phyloP scores from a whole-genome alignment of 2,329 filamentous ascomycete genomes.

The Chaetomium sp. region DNA sequence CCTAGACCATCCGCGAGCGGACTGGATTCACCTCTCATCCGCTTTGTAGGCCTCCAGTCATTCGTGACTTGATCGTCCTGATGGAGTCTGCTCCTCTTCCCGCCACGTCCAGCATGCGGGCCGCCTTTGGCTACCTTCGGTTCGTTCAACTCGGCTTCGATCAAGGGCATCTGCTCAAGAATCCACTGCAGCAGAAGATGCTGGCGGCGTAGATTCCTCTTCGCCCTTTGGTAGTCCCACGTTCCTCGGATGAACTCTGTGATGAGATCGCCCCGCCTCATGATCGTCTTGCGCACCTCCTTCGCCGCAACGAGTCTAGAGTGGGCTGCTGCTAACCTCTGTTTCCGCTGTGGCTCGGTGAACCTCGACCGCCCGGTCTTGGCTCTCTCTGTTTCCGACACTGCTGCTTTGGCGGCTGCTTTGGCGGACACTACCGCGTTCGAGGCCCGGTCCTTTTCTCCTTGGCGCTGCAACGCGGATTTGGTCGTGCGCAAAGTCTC shows the following conservation, averaged over 20 bases:
- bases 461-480: slow-evolving; percentile 10
- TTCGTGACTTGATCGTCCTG: neutral
- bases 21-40: slow-evolving; percentile 2
- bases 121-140: neutral
- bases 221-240: neutral
- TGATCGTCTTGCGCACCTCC: slow-evolving; percentile 15
- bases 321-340: slow-evolving; percentile 15
- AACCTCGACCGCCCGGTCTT: slow-evolving; percentile 9
- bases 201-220: neutral
- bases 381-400: slow-evolving; percentile 6
- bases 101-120: neutral
- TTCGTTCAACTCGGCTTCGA: slow-evolving; percentile 5
- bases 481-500: slow-evolving; percentile 19
- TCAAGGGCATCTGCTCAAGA: slow-evolving; percentile 3
- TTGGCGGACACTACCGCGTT: slow-evolving; percentile 18
- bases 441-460: slow-evolving; percentile 16
- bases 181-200: slow-evolving; percentile 4
- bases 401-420: slow-evolving; percentile 9
- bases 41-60: neutral
- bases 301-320: slow-evolving; percentile 17
- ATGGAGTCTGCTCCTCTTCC: neutral
- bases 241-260: slow-evolving; percentile 14
- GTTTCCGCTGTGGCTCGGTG: slow-evolving; percentile 7
- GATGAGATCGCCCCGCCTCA: slow-evolving; percentile 19
- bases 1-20: neutral